These are phyloP conservation scores for Melastoma malabathricum DNA, from an alignment of 345 rosid genomes.

Conservation along the genomic window DNA sequence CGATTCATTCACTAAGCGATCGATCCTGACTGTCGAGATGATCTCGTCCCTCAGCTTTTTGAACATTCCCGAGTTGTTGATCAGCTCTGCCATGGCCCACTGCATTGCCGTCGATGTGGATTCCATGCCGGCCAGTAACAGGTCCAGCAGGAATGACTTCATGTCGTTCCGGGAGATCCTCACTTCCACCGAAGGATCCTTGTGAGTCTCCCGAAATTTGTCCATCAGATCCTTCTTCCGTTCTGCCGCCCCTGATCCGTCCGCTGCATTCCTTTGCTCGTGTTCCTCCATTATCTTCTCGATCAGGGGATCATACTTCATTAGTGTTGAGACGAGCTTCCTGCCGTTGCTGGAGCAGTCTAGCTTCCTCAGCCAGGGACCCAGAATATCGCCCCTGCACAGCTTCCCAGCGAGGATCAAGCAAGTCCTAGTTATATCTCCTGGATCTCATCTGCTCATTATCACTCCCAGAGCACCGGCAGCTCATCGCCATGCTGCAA, in stretches of 20 bases:
- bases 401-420: slow-evolving; percentile 44
- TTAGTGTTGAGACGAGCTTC: slow-evolving; percentile 27
- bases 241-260: neutral
- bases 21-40: too few relatives aligned
- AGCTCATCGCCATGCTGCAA: slow-evolving; percentile 66
- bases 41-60: too few relatives aligned
- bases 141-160: slow-evolving; percentile 42
- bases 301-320: slow-evolving; percentile 30
- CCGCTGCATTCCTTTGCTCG: slow-evolving; percentile 17
- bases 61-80: neutral
- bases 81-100: neutral
- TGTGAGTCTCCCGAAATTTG: slow-evolving; percentile 26
- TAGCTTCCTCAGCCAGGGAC: slow-evolving; percentile 34
- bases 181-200: slow-evolving; percentile 33
- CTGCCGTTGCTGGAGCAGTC: slow-evolving; percentile 52
- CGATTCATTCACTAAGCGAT: too few relatives aligned
- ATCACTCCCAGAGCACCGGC: slow-evolving; percentile 35
- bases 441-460: slow-evolving; percentile 33
- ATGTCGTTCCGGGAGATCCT: slow-evolving; percentile 43
- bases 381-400: slow-evolving; percentile 43
- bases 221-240: slow-evolving; percentile 28
- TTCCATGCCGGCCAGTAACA: neutral
- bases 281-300: slow-evolving; percentile 48
- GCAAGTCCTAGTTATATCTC: slow-evolving; percentile 22
- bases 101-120: neutral